Conservation (phyloP, 2,329 filamentous ascomycete species). For the Neurospora crassa region DNA sequence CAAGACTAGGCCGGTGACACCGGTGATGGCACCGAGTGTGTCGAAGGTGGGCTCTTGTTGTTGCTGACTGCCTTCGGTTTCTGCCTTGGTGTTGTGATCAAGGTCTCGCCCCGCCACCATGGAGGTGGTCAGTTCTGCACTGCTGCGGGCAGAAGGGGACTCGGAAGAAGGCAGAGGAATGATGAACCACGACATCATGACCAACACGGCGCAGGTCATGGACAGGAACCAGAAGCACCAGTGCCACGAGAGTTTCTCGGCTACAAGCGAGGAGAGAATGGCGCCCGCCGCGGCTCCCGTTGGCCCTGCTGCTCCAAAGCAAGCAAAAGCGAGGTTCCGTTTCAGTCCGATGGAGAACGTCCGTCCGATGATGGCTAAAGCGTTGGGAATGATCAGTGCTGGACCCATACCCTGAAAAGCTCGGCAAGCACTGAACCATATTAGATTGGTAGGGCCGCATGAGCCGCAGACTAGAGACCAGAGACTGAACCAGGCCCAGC, state of each 20-base stretch:
- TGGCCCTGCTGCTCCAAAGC: slow-evolving; percentile 8
- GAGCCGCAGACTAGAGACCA: slow-evolving; percentile 9
- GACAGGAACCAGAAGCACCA: slow-evolving; percentile 11
- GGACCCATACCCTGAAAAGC: slow-evolving; percentile 10
- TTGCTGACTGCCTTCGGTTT: background rate
- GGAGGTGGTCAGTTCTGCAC: background rate
- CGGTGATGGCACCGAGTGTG: slow-evolving; percentile 9
- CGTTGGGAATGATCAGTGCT: slow-evolving; percentile 9
- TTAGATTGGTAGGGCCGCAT: slow-evolving; percentile 5
- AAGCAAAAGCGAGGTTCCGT: slow-evolving; percentile 9
- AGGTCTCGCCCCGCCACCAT: background rate
- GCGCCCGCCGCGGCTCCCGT: slow-evolving; percentile 9
- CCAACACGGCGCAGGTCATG: slow-evolving; percentile 3
- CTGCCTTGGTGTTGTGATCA: background rate
- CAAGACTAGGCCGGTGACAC: slow-evolving; percentile 39
- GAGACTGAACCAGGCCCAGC: slow-evolving; percentile 10
- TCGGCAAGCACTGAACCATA: slow-evolving; percentile 7
- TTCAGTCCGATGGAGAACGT: slow-evolving; percentile 9
- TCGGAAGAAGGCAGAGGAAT: background rate
- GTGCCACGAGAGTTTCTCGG: slow-evolving; percentile 8
- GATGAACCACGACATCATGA: slow-evolving; percentile 2
- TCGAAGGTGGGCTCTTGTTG: slow-evolving; percentile 4
- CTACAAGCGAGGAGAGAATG: slow-evolving; percentile 7
- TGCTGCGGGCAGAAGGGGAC: background rate
- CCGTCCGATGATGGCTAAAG: slow-evolving; percentile 9